Percentiles rank a stretch among this genome's conserved stretches.
These are phyloP conservation scores for Thecaphora thlaspeos DNA, from an alignment of 1,284 basidiomycete genomes.

Conservation along the genomic window DNA sequence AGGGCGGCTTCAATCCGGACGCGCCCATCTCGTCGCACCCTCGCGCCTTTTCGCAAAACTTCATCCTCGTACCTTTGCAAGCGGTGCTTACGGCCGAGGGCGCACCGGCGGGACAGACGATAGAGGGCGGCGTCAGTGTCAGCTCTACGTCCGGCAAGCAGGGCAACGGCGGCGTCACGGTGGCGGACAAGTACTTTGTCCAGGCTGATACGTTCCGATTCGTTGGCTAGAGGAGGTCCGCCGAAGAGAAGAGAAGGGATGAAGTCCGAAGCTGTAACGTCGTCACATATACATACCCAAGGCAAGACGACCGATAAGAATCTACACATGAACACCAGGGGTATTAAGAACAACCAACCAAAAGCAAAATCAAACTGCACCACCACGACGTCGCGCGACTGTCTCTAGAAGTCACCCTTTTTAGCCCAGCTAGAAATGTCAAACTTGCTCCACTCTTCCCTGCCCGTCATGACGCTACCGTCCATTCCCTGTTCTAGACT, in stretches of 20 bases:
- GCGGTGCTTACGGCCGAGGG: constrained; percentile 13
- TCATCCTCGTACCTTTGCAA: constrained; percentile 39
- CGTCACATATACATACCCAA: too few species aligned
- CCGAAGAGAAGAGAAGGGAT: too few species aligned
- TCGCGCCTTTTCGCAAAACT: constrained; percentile 47
- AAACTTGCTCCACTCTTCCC: constrained; percentile 1
- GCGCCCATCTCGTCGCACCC: constrained; percentile 46
- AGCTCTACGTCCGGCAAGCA: constrained; percentile 17
- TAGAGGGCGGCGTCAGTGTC: constrained; percentile 13
- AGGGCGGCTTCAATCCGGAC: constrained; percentile 29
- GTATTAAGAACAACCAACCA: too few species aligned
- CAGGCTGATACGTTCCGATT: constrained; percentile 51
- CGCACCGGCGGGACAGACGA: constrained; percentile 5
- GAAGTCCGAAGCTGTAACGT: too few species aligned
- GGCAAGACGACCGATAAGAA: too few species aligned
- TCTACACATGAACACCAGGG: too few species aligned
- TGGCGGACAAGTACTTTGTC: constrained; percentile 43
- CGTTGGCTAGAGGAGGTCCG: constrained; percentile 48
- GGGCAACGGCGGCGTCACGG: constrained; percentile 9
- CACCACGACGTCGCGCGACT: too few species aligned
- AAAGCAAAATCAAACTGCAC: too few species aligned
- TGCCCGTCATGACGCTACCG: not conserved
- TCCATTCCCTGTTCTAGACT: not conserved
- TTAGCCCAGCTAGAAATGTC: constrained; percentile 14
- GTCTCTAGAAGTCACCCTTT: constrained; percentile 19